A percentile compares a stretch with the other conserved stretches of the same genome.
phyloP scores from a whole-genome alignment of 257 asterid genomes.

The Nemophila menziesii region DNA sequence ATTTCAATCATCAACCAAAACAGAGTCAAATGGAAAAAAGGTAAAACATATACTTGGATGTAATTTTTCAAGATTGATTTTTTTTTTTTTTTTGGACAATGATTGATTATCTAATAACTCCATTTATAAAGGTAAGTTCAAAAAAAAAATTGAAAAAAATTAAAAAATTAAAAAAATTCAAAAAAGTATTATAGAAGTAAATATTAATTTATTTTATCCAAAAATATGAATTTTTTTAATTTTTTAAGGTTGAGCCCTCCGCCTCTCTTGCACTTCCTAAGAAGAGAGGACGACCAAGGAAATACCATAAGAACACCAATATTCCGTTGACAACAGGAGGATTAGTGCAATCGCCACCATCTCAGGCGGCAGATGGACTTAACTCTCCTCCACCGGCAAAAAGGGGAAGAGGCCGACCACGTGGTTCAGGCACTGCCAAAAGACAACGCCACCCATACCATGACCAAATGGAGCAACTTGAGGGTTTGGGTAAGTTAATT shows the following conservation, averaged over 20 bases:
- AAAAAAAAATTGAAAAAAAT: no score
- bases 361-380: conserved; percentile 5
- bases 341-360: not conserved
- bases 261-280: conserved; percentile 10
- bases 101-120: no score
- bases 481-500: conserved; percentile 26
- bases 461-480: conserved; percentile 27
- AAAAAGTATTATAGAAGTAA: no score
- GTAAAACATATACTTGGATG: no score
- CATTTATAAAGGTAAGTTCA: no score
- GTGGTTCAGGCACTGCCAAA: conserved; percentile 21
- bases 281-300: conserved; percentile 48
- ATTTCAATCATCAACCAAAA: no score
- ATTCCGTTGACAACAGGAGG: conserved; percentile 17
- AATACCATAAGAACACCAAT: conserved; percentile 36
- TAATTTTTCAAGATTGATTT: no score
- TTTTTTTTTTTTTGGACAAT: no score
- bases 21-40: no score
- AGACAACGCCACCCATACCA: not conserved
- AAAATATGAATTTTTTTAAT: no score
- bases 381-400: conserved; percentile 21
- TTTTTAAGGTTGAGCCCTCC: not conserved
- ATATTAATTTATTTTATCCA: no score
- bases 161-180: no score
- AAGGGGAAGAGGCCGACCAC: conserved; percentile 48